Evolutionary conservation across 192 early-diverging fungal species (phyloP).

Genomic region (Entophlyctis helioformis): DNA sequence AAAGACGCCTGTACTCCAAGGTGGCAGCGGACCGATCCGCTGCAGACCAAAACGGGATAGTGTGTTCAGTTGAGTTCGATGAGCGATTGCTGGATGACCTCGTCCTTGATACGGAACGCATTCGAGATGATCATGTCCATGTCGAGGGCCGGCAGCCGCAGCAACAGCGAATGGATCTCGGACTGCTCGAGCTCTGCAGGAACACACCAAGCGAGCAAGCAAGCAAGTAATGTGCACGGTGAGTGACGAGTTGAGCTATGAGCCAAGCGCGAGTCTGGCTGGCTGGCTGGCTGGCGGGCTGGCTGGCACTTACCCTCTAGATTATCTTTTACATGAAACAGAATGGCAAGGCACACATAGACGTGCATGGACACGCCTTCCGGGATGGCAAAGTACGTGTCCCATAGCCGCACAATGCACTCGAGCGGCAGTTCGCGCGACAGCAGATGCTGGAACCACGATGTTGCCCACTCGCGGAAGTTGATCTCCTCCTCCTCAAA

Average conservation of each 20-base stretch:
- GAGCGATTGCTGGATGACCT: too few relatives aligned
- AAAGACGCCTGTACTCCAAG: too few relatives aligned
- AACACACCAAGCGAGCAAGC: neutral
- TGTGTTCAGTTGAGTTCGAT: too few relatives aligned
- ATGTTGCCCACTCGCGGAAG: constrained; percentile 72
- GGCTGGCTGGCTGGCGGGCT: too few relatives aligned
- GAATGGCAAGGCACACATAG: constrained; percentile 79
- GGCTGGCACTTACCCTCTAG: constrained; percentile 49
- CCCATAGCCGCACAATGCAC: constrained; percentile 69
- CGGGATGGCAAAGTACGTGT: constrained; percentile 71
- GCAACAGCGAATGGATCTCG: constrained; percentile 73
- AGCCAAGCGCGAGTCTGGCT: too few relatives aligned
- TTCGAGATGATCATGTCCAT: constrained; percentile 11
- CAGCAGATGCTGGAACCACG: constrained; percentile 72
- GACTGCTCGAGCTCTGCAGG: constrained; percentile 69
- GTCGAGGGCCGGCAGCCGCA: constrained; percentile 54
- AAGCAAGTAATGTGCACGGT: too few relatives aligned
- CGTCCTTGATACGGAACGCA: too few relatives aligned
- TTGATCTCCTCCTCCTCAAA: constrained; percentile 94
- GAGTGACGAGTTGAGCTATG: too few relatives aligned
- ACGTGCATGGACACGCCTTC: constrained; percentile 72
- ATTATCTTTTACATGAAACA: constrained; percentile 59
- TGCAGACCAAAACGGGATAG: too few relatives aligned
- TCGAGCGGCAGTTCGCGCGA: constrained; percentile 74
- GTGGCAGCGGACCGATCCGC: too few relatives aligned